Conservation (phyloP, 306 rosid genomes). For the Sphenostylis stenocarpa region DNA sequence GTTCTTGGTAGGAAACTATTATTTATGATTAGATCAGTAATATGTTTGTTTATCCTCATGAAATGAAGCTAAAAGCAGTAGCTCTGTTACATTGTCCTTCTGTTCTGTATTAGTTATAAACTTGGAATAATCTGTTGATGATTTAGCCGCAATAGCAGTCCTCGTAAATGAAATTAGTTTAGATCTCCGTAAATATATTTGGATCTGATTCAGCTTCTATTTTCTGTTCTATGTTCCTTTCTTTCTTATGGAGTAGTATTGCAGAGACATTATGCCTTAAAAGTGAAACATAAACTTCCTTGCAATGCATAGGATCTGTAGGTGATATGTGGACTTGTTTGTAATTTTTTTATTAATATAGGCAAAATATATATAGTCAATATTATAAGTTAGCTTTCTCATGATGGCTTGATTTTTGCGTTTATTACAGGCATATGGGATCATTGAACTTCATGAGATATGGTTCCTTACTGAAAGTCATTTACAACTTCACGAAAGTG, state of each 20-base stretch:
- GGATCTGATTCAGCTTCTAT: slow-evolving; percentile 18
- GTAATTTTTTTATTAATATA: neutral
- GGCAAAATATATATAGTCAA: neutral
- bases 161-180: slow-evolving; percentile 15
- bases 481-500: slow-evolving; percentile 63
- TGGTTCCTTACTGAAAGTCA: slow-evolving; percentile 77
- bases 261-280: neutral
- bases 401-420: neutral
- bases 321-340: neutral
- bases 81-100: neutral
- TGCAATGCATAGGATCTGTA: neutral
- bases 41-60: neutral
- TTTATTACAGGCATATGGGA: slow-evolving; percentile 78
- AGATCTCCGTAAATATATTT: neutral
- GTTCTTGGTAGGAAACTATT: slow-evolving; percentile 30
- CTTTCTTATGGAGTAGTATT: neutral
- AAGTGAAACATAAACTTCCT: neutral
- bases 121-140: neutral
- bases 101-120: neutral
- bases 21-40: neutral
- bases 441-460: slow-evolving; percentile 60
- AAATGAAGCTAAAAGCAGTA: slow-evolving; percentile 29
- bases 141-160: slow-evolving; percentile 23
- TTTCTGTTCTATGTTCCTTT: slow-evolving; percentile 1
- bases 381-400: neutral